Evolutionary conservation across 768 basidiomycete species (phyloP).

Genomic region (Boletellus emodensis): DNA sequence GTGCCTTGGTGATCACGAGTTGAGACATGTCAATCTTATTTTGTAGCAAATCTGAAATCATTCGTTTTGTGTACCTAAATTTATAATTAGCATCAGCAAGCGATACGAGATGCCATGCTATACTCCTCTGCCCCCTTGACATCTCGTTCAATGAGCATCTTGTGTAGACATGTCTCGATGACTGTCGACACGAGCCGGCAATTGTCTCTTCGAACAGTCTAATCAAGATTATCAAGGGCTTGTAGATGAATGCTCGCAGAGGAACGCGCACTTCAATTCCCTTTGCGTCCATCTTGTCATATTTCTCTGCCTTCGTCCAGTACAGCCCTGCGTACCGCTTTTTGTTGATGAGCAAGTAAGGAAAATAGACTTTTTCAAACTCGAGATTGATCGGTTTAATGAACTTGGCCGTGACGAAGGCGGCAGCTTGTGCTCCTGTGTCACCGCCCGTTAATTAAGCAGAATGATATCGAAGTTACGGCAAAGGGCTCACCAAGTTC

Average conservation of each 20-base stretch:
- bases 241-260: not conserved
- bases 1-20: slow-evolving; percentile 96
- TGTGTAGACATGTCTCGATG: slow-evolving; percentile 96
- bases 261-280: slow-evolving; percentile 81
- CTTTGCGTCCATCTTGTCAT: slow-evolving; percentile 99
- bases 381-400: slow-evolving; percentile 96
- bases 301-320: slow-evolving; percentile 94
- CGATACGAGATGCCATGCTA: slow-evolving; percentile 23
- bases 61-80: slow-evolving; percentile 84
- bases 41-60: slow-evolving; percentile 89
- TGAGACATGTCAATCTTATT: slow-evolving; percentile 99
- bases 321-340: slow-evolving; percentile 98
- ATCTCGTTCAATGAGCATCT: slow-evolving; percentile 94
- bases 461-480: not conserved
- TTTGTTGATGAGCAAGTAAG: slow-evolving; percentile 96
- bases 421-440: slow-evolving; percentile 86
- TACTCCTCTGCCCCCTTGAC: slow-evolving; percentile 92
- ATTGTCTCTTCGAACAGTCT: slow-evolving; percentile 98
- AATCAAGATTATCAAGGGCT: not conserved
- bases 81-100: slow-evolving; percentile 15
- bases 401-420: slow-evolving; percentile 87
- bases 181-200: slow-evolving; percentile 98
- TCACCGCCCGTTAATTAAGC: not conserved
- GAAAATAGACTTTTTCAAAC: slow-evolving; percentile 99
- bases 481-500: slow-evolving; percentile 57